phyloP scores from a whole-genome alignment of 768 basidiomycete species.

The Termitomyces titanicus region DNA sequence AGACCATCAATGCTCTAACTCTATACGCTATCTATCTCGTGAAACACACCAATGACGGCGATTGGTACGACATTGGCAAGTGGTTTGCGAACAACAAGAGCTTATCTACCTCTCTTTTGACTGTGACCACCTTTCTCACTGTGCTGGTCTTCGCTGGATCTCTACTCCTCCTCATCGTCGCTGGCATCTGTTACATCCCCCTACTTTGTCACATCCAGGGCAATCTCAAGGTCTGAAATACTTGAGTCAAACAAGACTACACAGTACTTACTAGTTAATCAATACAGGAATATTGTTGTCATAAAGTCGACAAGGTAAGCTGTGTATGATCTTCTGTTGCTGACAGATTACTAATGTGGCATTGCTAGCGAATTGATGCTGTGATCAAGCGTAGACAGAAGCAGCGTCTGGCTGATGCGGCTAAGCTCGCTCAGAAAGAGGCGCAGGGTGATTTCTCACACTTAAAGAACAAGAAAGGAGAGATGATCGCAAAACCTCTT shows the following conservation, averaged over 20 bases:
- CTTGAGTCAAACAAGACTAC: neutral
- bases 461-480: slow-evolving; percentile 90
- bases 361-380: slow-evolving; percentile 79
- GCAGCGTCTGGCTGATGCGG: slow-evolving; percentile 78
- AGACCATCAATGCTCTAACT: slow-evolving; percentile 96
- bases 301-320: slow-evolving; percentile 94
- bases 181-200: slow-evolving; percentile 90
- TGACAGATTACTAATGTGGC: neutral
- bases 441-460: slow-evolving; percentile 89
- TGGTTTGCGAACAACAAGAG: slow-evolving; percentile 73
- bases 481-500: slow-evolving; percentile 71
- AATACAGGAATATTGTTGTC: slow-evolving; percentile 89
- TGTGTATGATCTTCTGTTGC: neutral
- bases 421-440: slow-evolving; percentile 83
- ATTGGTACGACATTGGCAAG: slow-evolving; percentile 68
- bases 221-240: slow-evolving; percentile 76
- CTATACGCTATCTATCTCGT: slow-evolving; percentile 80
- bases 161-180: slow-evolving; percentile 74
- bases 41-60: slow-evolving; percentile 34
- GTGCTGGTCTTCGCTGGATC: slow-evolving; percentile 85
- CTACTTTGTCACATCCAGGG: slow-evolving; percentile 93
- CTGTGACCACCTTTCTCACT: slow-evolving; percentile 88
- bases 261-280: slow-evolving; percentile 1
- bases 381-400: slow-evolving; percentile 91
- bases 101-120: slow-evolving; percentile 77